Evolutionary conservation across 78 protist species (phyloP), one percentile per base, ranked within the genome.

Genomic region (Polysphondylium violaceum): DNA sequence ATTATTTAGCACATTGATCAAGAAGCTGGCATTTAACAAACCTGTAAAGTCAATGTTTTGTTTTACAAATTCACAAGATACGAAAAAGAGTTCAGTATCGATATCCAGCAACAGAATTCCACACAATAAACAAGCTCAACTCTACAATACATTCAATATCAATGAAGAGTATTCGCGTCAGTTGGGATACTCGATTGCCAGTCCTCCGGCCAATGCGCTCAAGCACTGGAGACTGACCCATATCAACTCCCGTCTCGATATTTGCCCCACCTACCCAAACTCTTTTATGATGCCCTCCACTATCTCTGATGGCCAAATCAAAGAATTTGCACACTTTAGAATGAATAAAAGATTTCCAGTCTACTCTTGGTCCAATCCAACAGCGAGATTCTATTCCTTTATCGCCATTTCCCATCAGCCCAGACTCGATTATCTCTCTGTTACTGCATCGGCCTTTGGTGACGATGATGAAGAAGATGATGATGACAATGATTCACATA

Each of bases 21-120:
- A 25, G 1, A 75, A 75, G 53, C 2, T 75, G 23, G 2, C 85
- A 58, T 75, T 75, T 31, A 41, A 75, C 53, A 75, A 75, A 41
- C 85, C 85, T 19, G 38, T 56, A 3, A 75, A 75, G 41, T 75
- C 69, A n/a, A 9, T 60, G 23, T 75, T 75, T 75, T 29, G 35
- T 58, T 56, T 58, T 53, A 9, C 14, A 51, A 44, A 68, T 68
- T 4, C 53, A 8, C 6, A 7, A 16, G 5, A n/a, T 38, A 2
- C 47, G 5, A 19, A 17, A 38, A 35, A 64, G 12, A 7, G 6
- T 1, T n/a, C 33, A 64, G 38, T 29, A 38, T 9, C 33, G 2
- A 35, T 36, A 17, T 25, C 25, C 6, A 36, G 73, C 4, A 64
- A 64, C 43, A 64, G 38, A 17, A 64, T 27, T 29, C 6, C 16